These are phyloP conservation scores for Fusarium sp. DNA, from an alignment of 2,329 filamentous ascomycete genomes.

Conservation along the genomic window DNA sequence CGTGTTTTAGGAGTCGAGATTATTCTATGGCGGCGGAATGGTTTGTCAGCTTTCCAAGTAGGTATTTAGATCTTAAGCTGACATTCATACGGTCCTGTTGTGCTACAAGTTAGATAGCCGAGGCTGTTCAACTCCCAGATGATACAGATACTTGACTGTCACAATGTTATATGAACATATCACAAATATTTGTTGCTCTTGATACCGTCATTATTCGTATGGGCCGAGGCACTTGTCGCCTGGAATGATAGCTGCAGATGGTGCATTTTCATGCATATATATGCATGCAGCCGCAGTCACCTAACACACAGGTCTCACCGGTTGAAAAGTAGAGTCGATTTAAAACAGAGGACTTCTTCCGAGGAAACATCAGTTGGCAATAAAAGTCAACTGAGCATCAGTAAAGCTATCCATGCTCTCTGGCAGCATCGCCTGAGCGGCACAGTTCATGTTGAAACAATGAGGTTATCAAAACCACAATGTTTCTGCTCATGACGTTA, in stretches of 20 bases:
- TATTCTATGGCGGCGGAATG: not conserved
- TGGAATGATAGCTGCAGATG: slow-evolving; percentile 13
- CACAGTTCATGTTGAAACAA: too few species aligned
- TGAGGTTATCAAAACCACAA: too few species aligned
- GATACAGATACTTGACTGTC: not conserved
- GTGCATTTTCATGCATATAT: slow-evolving; percentile 10
- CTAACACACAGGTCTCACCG: slow-evolving; percentile 12
- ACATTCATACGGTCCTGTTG: too few species aligned
- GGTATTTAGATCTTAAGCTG: too few species aligned
- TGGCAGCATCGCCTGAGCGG: too few species aligned
- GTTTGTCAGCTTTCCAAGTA: not conserved
- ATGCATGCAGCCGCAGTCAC: slow-evolving; percentile 17
- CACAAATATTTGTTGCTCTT: not conserved
- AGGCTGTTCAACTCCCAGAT: not conserved
- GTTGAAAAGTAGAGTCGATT: not conserved
- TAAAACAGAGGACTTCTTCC: not conserved
- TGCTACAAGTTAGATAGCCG: too few species aligned
- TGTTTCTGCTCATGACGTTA: slow-evolving; percentile 20
- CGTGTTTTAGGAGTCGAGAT: slow-evolving; percentile 12
- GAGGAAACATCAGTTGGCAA: too few species aligned
- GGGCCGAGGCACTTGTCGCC: not conserved
- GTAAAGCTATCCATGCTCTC: too few species aligned
- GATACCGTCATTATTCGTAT: not conserved
- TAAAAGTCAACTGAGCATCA: too few species aligned
- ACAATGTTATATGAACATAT: not conserved